Evolutionary conservation across 352 stramenopile genomes (phyloP).

Genomic region (Pythium sp.): DNA sequence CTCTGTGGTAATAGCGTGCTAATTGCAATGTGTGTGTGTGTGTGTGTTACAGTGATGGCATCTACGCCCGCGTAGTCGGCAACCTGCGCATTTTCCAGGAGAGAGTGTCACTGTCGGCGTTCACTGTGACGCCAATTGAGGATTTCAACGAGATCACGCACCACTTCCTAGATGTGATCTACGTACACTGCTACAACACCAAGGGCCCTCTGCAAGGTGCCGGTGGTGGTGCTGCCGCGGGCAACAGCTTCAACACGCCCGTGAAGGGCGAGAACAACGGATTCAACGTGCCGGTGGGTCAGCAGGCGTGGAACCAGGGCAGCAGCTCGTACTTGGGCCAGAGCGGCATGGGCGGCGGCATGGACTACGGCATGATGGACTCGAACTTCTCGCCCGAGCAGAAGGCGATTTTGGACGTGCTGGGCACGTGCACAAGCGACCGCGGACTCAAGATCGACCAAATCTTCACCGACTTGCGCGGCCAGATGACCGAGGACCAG

Average conservation of each 20-base stretch:
- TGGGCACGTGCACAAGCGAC: conserved; percentile 69
- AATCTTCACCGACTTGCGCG: conserved; percentile 60
- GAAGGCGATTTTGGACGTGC: conserved; percentile 75
- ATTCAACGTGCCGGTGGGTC: conserved; percentile 20
- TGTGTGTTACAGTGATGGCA: conserved; percentile 46
- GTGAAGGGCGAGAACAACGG: conserved; percentile 28
- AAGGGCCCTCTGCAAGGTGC: conserved; percentile 46
- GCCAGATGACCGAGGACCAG: conserved; percentile 64
- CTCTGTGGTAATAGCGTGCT: not conserved
- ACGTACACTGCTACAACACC: conserved; percentile 87
- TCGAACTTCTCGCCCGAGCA: conserved; percentile 75
- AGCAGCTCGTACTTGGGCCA: conserved; percentile 22
- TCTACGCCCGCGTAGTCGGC: conserved; percentile 91
- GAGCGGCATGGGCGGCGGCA: conserved; percentile 11
- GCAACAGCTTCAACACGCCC: conserved; percentile 29
- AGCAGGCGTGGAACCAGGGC: conserved; percentile 31
- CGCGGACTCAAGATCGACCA: conserved; percentile 79
- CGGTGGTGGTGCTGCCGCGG: conserved; percentile 18
- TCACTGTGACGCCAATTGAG: conserved; percentile 78
- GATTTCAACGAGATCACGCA: conserved; percentile 95
- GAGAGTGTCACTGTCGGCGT: conserved; percentile 85
- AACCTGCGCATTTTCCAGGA: conserved; percentile 91
- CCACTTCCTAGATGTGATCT: conserved; percentile 94
- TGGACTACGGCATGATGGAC: conserved; percentile 73
- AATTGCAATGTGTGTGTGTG: not conserved